Percentiles rank a stretch among this genome's conserved stretches.
phyloP scores from a whole-genome alignment of 202 grass and related monocot species.

The Setaria italica region DNA sequence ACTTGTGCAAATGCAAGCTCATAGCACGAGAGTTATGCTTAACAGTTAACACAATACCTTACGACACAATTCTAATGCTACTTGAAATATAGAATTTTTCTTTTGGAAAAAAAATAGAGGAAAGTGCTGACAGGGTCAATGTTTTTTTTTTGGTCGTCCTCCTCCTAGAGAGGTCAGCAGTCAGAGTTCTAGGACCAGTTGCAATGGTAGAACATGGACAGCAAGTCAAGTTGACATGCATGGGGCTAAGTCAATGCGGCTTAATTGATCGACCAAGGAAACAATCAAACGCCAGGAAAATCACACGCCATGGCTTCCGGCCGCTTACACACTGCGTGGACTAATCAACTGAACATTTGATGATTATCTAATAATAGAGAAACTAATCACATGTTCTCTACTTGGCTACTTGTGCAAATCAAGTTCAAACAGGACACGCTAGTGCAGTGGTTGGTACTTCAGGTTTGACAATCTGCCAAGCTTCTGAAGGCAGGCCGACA shows the following conservation, averaged over 20 bases:
- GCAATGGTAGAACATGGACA: constrained; percentile 13
- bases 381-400: constrained; percentile 18
- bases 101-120: background rate
- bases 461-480: constrained; percentile 42
- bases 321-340: background rate
- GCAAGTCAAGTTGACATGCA: background rate
- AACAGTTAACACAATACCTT: background rate
- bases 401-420: background rate
- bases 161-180: background rate
- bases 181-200: background rate
- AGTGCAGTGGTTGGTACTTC: constrained; percentile 34
- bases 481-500: constrained; percentile 8
- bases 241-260: background rate
- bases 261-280: background rate
- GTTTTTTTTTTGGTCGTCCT: background rate
- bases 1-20: background rate
- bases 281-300: background rate
- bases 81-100: background rate
- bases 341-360: constrained; percentile 28
- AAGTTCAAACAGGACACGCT: constrained; percentile 15
- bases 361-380: background rate
- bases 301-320: background rate
- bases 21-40: no score
- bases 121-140: background rate
- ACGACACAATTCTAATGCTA: background rate